phyloP scores from a whole-genome alignment of 371 early-diverging fungal genomes.

The Mucor indicus region DNA sequence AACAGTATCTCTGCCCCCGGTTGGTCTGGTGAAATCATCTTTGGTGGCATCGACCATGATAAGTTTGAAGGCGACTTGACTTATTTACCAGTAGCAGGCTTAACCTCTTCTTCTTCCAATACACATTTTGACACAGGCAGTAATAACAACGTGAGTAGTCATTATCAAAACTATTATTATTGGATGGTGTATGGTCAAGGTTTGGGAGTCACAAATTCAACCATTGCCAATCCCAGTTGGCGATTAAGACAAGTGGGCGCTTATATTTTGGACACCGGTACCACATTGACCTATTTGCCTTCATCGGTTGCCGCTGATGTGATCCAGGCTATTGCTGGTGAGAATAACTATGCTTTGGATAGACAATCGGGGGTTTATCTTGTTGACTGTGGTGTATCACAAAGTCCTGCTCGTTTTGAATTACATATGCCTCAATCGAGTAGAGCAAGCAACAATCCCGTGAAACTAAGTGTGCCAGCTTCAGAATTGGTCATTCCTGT shows the following conservation, averaged over 20 bases:
- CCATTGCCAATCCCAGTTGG: constrained; percentile 14
- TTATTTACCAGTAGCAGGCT: constrained; percentile 48
- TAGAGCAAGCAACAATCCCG: constrained; percentile 6
- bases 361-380: constrained; percentile 17
- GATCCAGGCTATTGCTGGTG: constrained; percentile 17
- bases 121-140: constrained; percentile 6
- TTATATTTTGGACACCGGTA: constrained; percentile 44
- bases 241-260: constrained; percentile 17
- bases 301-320: constrained; percentile 19
- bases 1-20: constrained; percentile 25
- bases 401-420: constrained; percentile 14
- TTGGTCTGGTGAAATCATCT: constrained; percentile 55
- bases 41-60: constrained; percentile 54
- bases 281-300: constrained; percentile 41
- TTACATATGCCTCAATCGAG: constrained; percentile 3
- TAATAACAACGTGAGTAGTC: not conserved
- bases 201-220: constrained; percentile 20
- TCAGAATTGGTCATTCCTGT: constrained; percentile 38
- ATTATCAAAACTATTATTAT: constrained; percentile 19
- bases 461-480: constrained; percentile 25
- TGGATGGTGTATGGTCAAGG: constrained; percentile 50
- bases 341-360: not conserved
- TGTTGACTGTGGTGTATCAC: constrained; percentile 28
- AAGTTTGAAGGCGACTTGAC: constrained; percentile 51
- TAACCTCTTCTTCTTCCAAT: not conserved